Conservation (phyloP, 1,284 basidiomycete genomes). For the Caloboletus firmus region DNA sequence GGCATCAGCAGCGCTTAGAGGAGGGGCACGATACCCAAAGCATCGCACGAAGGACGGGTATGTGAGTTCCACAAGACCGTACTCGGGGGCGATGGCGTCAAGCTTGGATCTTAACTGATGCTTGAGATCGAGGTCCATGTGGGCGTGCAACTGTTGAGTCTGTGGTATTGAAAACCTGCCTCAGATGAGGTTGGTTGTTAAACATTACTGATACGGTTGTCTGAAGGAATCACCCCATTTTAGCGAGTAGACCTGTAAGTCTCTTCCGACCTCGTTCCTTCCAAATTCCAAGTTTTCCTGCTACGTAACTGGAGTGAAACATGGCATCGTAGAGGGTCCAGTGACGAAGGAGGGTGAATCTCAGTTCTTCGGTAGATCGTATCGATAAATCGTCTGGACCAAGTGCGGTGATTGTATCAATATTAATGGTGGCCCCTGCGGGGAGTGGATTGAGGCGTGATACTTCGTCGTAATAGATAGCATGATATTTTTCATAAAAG, state of each 20-base stretch:
- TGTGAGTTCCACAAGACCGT: constrained; percentile 91
- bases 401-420: constrained; percentile 50
- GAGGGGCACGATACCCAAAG: constrained; percentile 85
- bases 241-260: constrained; percentile 89
- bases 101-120: constrained; percentile 80
- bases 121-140: constrained; percentile 97
- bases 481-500: constrained; percentile 80
- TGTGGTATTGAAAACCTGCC: constrained; percentile 87
- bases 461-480: constrained; percentile 85
- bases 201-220: constrained; percentile 7
- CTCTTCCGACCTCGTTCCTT: constrained; percentile 89
- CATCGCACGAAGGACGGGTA: constrained; percentile 93
- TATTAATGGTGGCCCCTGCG: constrained; percentile 37
- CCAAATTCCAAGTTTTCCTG: constrained; percentile 95
- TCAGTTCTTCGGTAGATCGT: constrained; percentile 79
- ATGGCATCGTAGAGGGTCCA: constrained; percentile 98
- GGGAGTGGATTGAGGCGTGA: constrained; percentile 76
- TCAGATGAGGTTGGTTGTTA: constrained; percentile 8
- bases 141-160: constrained; percentile 89
- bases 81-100: constrained; percentile 91
- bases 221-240: constrained; percentile 84
- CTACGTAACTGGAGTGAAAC: constrained; percentile 97
- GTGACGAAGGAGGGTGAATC: constrained; percentile 95
- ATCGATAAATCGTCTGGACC: constrained; percentile 82
- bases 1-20: constrained; percentile 89